Conservation (phyloP, 257 asterid genomes). For the Primulina tabacum region DNA sequence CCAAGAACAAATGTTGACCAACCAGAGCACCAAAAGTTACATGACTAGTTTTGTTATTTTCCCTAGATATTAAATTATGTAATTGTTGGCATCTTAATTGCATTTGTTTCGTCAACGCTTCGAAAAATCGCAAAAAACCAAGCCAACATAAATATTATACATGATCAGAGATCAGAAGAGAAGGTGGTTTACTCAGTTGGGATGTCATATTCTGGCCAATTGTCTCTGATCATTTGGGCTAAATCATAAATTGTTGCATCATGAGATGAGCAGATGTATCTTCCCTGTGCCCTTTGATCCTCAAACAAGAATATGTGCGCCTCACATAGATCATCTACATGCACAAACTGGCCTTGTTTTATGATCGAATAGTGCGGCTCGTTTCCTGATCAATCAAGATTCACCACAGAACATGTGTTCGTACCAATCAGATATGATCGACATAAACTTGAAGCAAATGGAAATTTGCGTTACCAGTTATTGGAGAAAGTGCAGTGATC, state of each 20-base stretch:
- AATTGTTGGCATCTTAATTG: no score
- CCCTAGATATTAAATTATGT: no score
- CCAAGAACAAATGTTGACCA: no score
- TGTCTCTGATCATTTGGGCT: conserved; percentile 55
- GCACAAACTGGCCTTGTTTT: conserved; percentile 85
- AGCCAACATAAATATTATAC: not conserved
- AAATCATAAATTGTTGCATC: conserved; percentile 68
- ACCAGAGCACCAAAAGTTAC: no score
- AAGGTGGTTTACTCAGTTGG: conserved; percentile 58
- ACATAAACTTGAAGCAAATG: not conserved
- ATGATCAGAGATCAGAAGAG: not conserved
- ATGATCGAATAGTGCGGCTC: conserved; percentile 82
- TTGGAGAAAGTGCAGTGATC: conserved; percentile 74
- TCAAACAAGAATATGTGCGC: conserved; percentile 88
- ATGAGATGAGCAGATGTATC: conserved; percentile 84
- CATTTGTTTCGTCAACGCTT: no score
- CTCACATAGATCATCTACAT: conserved; percentile 80
- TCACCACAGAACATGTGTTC: not conserved
- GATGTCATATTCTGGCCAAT: conserved; percentile 87
- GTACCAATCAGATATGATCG: not conserved
- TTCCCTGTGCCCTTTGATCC: conserved; percentile 70
- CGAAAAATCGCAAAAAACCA: not conserved
- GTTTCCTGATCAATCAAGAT: conserved; percentile 41
- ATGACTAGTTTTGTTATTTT: no score
- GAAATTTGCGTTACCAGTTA: conserved; percentile 47